A percentile compares a stretch with the other conserved stretches of the same genome.
Conservation (phyloP, 352 stramenopile species). For the Phytopythium litorale region DNA sequence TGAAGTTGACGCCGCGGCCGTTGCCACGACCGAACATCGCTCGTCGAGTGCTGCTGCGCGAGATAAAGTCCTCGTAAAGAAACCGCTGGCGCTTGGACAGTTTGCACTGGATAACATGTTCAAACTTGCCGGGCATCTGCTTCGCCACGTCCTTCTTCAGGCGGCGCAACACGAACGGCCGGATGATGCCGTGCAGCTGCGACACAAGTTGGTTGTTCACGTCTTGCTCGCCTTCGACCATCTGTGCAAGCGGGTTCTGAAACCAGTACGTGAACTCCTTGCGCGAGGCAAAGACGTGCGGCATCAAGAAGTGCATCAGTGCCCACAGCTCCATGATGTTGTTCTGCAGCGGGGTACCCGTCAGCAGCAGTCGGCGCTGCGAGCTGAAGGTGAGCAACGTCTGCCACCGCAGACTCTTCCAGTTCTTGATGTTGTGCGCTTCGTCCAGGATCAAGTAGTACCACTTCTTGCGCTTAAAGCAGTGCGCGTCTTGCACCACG, state of each 20-base stretch:
- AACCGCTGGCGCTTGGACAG: slow-evolving; percentile 94
- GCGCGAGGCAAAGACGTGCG: slow-evolving; percentile 91
- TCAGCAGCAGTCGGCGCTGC: slow-evolving; percentile 90
- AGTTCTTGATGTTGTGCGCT: slow-evolving; percentile 99
- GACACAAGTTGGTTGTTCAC: slow-evolving; percentile 91
- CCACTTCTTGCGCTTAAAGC: slow-evolving; percentile 98
- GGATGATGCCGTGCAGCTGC: slow-evolving; percentile 96
- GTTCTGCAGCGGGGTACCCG: slow-evolving; percentile 97
- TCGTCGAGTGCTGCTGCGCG: slow-evolving; percentile 90
- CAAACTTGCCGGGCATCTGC: slow-evolving; percentile 96
- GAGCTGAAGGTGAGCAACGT: slow-evolving; percentile 98
- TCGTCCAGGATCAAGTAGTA: slow-evolving; percentile 99
- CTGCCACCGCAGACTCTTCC: slow-evolving; percentile 97
- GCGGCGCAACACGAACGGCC: slow-evolving; percentile 95
- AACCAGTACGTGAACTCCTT: slow-evolving; percentile 99
- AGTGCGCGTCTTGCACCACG: slow-evolving; percentile 95
- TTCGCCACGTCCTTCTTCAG: slow-evolving; percentile 98
- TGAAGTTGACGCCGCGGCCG: slow-evolving; percentile 86
- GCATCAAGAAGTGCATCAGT: slow-evolving; percentile 98
- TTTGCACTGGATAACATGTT: slow-evolving; percentile 95
- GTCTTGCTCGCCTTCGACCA: slow-evolving; percentile 66
- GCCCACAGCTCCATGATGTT: slow-evolving; percentile 98
- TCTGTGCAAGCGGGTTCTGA: slow-evolving; percentile 91
- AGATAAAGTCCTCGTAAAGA: slow-evolving; percentile 99
- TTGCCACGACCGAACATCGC: slow-evolving; percentile 84